phyloP scores from a whole-genome alignment of 2,329 filamentous ascomycete species.

The Penicillium expansum region DNA sequence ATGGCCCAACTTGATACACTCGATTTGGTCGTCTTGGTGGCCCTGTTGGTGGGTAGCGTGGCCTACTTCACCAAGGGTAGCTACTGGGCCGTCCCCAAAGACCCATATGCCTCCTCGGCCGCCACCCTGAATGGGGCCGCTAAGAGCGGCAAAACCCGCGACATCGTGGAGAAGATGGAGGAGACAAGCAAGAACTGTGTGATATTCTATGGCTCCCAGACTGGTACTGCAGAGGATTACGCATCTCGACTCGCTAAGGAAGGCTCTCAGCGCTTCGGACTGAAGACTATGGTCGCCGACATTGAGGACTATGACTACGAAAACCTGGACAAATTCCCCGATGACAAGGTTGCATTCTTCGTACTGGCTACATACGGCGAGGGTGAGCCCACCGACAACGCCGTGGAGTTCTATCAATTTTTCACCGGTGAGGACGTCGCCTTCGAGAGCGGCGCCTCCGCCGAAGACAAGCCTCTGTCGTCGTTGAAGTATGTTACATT shows the following conservation, averaged over 20 bases:
- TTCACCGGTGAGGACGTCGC: slow-evolving; percentile 73
- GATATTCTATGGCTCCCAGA: slow-evolving; percentile 98
- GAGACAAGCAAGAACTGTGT: slow-evolving; percentile 96
- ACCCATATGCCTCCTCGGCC: slow-evolving; percentile 78
- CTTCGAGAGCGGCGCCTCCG: slow-evolving; percentile 67
- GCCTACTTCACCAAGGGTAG: slow-evolving; percentile 98
- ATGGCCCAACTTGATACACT: slow-evolving; percentile 98
- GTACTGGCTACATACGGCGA: slow-evolving; percentile 96
- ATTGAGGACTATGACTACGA: slow-evolving; percentile 97
- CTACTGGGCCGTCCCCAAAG: slow-evolving; percentile 76
- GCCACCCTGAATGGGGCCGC: slow-evolving; percentile 58
- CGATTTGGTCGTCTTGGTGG: slow-evolving; percentile 86
- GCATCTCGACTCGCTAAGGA: slow-evolving; percentile 95
- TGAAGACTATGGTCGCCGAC: slow-evolving; percentile 98
- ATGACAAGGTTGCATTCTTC: slow-evolving; percentile 91
- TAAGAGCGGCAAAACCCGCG: slow-evolving; percentile 80
- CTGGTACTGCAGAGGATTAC: slow-evolving; percentile 97
- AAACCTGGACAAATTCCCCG: slow-evolving; percentile 81
- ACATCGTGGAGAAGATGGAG: slow-evolving; percentile 94
- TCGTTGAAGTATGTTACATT: slow-evolving; percentile 94
- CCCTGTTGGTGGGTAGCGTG: slow-evolving; percentile 78
- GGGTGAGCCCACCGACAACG: slow-evolving; percentile 97
- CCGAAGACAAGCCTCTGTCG: slow-evolving; percentile 67
- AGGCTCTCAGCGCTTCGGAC: slow-evolving; percentile 89
- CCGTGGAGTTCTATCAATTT: slow-evolving; percentile 98